These are phyloP conservation scores for Flaveria bidentis DNA, from an alignment of 129 eudicot genomes.

Conservation along the genomic window DNA sequence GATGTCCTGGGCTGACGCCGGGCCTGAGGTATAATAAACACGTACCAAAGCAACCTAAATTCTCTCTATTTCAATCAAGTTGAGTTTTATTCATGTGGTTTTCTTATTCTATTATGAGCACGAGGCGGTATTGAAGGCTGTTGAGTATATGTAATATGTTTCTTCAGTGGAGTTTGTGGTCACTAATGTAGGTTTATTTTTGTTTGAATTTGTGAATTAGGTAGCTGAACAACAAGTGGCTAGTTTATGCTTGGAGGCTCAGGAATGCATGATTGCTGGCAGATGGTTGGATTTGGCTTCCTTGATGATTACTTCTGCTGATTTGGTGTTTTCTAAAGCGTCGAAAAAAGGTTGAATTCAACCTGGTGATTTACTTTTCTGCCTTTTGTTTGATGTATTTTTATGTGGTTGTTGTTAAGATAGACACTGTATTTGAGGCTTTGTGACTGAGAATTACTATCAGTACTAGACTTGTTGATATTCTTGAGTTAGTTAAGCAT, in stretches of 20 bases:
- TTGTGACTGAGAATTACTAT: neutral
- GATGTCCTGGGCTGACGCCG: conserved; percentile 94
- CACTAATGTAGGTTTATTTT: neutral
- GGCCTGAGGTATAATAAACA: conserved; percentile 62
- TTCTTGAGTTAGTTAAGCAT: neutral
- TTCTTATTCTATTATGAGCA: neutral
- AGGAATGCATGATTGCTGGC: conserved; percentile 58
- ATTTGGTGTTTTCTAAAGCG: conserved; percentile 68
- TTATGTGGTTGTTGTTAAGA: neutral
- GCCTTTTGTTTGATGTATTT: neutral
- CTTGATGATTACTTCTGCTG: conserved; percentile 80
- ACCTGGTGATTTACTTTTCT: neutral
- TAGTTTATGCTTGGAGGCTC: conserved; percentile 74
- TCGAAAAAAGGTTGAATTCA: conserved; percentile 64
- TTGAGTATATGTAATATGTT: neutral
- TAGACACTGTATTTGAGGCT: neutral
- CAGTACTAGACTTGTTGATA: too few relatives aligned
- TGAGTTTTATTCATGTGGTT: neutral
- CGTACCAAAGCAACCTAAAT: conserved; percentile 3
- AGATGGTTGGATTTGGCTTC: conserved; percentile 93
- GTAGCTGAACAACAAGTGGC: conserved; percentile 75
- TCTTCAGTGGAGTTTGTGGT: neutral
- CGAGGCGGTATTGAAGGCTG: conserved; percentile 2
- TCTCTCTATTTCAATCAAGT: neutral
- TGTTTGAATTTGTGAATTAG: conserved; percentile 36